Evolutionary conservation across 345 rosid species (phyloP).

Genomic region (Barbarea vulgaris): DNA sequence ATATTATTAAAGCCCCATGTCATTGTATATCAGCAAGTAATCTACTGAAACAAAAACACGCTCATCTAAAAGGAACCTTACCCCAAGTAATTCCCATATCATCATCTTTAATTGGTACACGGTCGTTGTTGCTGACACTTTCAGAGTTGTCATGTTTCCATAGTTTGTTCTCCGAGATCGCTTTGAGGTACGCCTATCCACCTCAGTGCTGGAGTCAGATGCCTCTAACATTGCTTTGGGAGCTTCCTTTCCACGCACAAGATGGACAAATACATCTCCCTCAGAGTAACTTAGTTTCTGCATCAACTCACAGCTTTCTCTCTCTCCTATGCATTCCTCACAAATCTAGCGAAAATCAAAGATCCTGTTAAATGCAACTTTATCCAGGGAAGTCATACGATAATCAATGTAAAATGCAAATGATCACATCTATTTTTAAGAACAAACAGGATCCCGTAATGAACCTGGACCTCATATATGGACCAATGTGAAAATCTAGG

Average conservation of each 20-base stretch:
- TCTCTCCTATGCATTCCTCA: conserved; percentile 91
- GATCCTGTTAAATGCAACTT: not conserved
- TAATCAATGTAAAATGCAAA: conserved; percentile 16
- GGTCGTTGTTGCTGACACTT: conserved; percentile 87
- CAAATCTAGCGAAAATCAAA: conserved; percentile 59
- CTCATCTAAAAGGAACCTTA: conserved; percentile 41
- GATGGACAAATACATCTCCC: conserved; percentile 72
- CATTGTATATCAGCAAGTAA: conserved; percentile 8
- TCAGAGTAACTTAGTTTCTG: conserved; percentile 77
- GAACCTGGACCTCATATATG: conserved; percentile 13
- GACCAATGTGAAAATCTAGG: conserved; percentile 1
- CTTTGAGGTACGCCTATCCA: conserved; percentile 82
- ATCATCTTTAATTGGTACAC: conserved; percentile 95
- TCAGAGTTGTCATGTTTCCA: conserved; percentile 73
- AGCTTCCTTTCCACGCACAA: conserved; percentile 91
- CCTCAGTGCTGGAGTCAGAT: conserved; percentile 64
- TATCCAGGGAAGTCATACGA: conserved; percentile 5
- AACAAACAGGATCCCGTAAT: not conserved
- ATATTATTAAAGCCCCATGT: conserved; percentile 4
- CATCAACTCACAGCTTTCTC: conserved; percentile 89
- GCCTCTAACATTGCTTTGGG: conserved; percentile 87
- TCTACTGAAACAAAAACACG: conserved; percentile 7
- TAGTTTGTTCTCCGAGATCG: conserved; percentile 76
- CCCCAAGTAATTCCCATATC: conserved; percentile 99
- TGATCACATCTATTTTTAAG: conserved; percentile 5